Evolutionary conservation across 805 yeast genomes (phyloP).

Genomic region (Yarrowia sp.): DNA sequence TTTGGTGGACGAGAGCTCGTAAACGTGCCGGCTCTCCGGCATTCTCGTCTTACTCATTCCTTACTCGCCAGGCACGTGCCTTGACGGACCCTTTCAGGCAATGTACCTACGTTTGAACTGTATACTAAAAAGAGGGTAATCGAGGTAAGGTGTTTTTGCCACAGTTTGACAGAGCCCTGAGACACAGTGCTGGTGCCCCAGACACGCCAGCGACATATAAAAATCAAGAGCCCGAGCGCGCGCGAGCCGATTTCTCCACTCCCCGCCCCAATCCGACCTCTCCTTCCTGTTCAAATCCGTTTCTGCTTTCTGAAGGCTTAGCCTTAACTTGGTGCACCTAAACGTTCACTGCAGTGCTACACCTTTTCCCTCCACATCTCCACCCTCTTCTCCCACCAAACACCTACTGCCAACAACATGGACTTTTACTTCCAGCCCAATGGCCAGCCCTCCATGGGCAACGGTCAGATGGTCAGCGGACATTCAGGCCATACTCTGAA

Average conservation of each 20-base stretch:
- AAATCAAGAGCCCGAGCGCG: no score
- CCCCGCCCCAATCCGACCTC: no score
- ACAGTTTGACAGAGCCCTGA: neutral
- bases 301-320: no score
- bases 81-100: neutral
- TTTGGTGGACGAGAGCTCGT: no score
- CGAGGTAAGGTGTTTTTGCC: neutral
- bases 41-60: no score
- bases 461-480: slow-evolving; percentile 21
- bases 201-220: no score
- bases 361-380: neutral
- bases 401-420: neutral
- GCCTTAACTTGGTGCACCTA: no score
- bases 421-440: slow-evolving; percentile 36
- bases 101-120: neutral
- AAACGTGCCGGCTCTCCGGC: no score
- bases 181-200: no score
- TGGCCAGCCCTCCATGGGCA: slow-evolving; percentile 29
- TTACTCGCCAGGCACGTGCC: no score
- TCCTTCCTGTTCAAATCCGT: no score
- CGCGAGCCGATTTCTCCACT: no score
- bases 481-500: slow-evolving; percentile 23
- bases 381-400: neutral
- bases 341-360: neutral
- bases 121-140: slow-evolving; percentile 17